Evolutionary conservation across 495 filamentous ascomycete species (phyloP).

Genomic region (Penicillium waksmanii): DNA sequence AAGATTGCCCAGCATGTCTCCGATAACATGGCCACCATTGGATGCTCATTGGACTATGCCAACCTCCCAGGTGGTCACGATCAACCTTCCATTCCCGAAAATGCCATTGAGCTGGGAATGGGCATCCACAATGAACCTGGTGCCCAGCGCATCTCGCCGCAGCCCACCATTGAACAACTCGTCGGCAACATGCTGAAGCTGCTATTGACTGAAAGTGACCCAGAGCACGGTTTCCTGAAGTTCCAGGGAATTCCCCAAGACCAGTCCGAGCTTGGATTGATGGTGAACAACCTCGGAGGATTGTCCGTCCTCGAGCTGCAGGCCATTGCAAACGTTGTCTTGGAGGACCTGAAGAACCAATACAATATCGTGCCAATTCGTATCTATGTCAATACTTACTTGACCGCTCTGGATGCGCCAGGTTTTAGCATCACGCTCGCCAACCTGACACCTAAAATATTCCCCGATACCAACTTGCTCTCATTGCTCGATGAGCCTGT

Average conservation of each 20-base stretch:
- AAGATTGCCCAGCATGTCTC: conserved; percentile 17
- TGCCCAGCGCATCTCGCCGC: conserved; percentile 13
- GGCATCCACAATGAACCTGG: conserved; percentile 24
- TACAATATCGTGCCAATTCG: conserved; percentile 14
- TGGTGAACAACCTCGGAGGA: conserved; percentile 22
- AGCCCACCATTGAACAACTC: conserved; percentile 14
- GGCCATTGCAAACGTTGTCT: conserved; percentile 13
- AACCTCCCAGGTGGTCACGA: conserved; percentile 16
- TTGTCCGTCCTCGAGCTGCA: conserved; percentile 18
- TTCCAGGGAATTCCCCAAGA: conserved; percentile 9
- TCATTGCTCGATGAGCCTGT: conserved; percentile 13
- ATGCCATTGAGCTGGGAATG: conserved; percentile 17
- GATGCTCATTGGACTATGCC: conserved; percentile 19
- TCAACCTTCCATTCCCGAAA: conserved; percentile 10
- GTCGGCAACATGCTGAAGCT: conserved; percentile 13
- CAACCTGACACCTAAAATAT: conserved; percentile 13
- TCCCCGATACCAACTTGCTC: conserved; percentile 4
- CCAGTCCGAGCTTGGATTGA: conserved; percentile 10
- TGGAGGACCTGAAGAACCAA: conserved; percentile 6
- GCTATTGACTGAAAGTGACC: conserved; percentile 10
- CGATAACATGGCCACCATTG: conserved; percentile 21
- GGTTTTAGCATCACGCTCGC: conserved; percentile 20
- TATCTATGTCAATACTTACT: conserved; percentile 17
- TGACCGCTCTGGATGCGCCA: conserved; percentile 18
- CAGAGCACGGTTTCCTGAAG: conserved; percentile 19